These are phyloP conservation scores for Jimgerdemannia flammicorona DNA, from an alignment of 192 early-diverging fungal species.

Conservation along the genomic window DNA sequence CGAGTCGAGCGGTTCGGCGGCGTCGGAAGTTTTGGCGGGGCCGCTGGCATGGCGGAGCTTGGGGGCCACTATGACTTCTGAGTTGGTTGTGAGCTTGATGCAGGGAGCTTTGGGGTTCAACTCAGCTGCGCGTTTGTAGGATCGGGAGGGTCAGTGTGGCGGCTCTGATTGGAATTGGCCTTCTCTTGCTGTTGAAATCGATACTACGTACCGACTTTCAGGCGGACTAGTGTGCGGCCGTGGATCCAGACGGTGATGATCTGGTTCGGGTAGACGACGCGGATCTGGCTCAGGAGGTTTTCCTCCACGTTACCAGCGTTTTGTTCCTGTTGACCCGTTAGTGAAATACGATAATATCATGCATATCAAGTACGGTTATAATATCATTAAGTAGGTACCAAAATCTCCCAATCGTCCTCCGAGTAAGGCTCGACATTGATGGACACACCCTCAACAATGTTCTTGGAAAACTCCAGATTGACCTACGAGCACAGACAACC, in stretches of 20 bases:
- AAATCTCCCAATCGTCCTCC: conserved; percentile 81
- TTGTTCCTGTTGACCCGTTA: conserved; percentile 40
- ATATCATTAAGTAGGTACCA: conserved; percentile 32
- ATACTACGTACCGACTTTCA: conserved; percentile 50
- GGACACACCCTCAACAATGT: conserved; percentile 45
- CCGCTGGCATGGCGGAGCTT: conserved; percentile 47
- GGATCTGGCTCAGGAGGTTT: conserved; percentile 62
- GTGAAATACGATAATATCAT: background rate
- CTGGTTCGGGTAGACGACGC: conserved; percentile 62
- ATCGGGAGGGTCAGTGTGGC: background rate
- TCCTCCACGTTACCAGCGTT: conserved; percentile 74
- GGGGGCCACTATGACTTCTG: conserved; percentile 72
- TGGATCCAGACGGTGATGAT: conserved; percentile 75
- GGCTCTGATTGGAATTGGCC: no score
- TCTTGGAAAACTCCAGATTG: conserved; percentile 53
- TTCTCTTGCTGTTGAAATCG: background rate
- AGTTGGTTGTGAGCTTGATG: conserved; percentile 56
- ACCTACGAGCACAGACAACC: conserved; percentile 28
- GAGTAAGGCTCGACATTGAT: conserved; percentile 66
- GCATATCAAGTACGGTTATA: no score
- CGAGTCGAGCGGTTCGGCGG: background rate
- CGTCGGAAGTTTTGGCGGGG: conserved; percentile 14
- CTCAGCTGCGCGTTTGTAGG: conserved; percentile 31
- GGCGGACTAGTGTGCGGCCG: conserved; percentile 56
- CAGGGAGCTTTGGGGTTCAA: conserved; percentile 43